Evolutionary conservation across 768 basidiomycete genomes (phyloP), one percentile per base, ranked within the genome.

Genomic region (Hericium alpestre): DNA sequence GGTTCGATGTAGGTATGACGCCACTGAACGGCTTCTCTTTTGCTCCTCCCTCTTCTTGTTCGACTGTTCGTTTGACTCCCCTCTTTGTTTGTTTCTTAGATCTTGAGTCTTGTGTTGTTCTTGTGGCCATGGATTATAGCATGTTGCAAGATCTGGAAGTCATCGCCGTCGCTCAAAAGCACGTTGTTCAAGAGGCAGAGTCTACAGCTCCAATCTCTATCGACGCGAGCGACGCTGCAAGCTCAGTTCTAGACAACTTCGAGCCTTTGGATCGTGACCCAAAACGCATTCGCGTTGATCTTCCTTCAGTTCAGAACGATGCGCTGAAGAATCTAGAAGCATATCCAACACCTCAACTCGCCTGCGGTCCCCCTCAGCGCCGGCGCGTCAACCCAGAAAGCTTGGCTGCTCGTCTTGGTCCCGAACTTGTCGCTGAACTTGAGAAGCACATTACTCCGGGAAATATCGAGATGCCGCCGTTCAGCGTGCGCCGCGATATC

Each of bases 381-480:
- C 70, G 74, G 50, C 71, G 76, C 57, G 84, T 87, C 62, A 86
- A 87, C 61, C 84, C 84, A 4, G 81, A 84, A 60, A 81, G 81
- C 52, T 74, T 87, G 39, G 84, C 86, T n/a, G 68, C 76, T 51
- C 78, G 84, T 16, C 77, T 87, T 48, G 82, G 80, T 46, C 80
- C 84, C 13, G 79, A 82, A 32, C 76, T 87, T 32, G 81, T 87
- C 22, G 75, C 78, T 41, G 86, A 89, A 65, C 79, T 89, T 73
- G 84, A 89, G 64, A 80, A 79, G n/a, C 72, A 80, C 56, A 84
- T 90, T 47, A 68, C 75, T 52, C 82, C 84, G 10, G 87, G 87
- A 43, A 82, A 80, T 46, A 71, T 67, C 25, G 85, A 87, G 65
- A 90, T 90, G 87, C 87, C 87, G 7, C 78, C 81, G 10, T 90